Base-by-base conservation (phyloP, 2,329 filamentous ascomycete species). In the Cercospora beticola region DNA sequence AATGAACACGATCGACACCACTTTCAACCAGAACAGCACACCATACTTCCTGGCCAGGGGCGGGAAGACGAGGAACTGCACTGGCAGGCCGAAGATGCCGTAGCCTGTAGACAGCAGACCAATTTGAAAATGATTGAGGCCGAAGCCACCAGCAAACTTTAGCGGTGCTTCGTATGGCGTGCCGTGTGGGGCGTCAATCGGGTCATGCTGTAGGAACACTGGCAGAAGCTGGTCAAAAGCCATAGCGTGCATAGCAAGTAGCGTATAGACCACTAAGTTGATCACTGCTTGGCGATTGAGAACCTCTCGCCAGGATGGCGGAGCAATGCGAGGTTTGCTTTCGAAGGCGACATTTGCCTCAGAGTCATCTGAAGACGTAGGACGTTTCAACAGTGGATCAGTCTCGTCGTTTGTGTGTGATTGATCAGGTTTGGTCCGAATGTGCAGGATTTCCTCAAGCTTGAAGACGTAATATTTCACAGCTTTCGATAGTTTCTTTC, bases 41-140 rank as follows among this genome's bases (percentile, higher is more conserved):
- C 94, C 94, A 71, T 88, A 92, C 23, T 85, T 85, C 33, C 87
- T 85, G 58, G 93, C 93, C 1, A 94, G 81, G 0, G 87, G 84
- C 0, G 94, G 93, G 78, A 97, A 97, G 65, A 96, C 76, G 62
- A 95, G 82, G 78, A 99, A 97, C 78, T 98, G 95, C 57, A 93
- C 87, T 18, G 95, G 73, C 75, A 94, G 92, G 73, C 92, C 93
- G 9, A 89, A 83, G 62, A 96, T 83, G 21, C 93, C 93, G 78
- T 94, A 96, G 4, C 92, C 76, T 1, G 92, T 95, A 79, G 96
- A 97, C 68, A 97, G 89, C 36, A 92, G 86, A 10, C 94, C 94
- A 72, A 98, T 97, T 60, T 87, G 85, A 68, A 88, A 87, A 1
- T 92, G 90, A 59, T 87, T 80, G 54, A 89, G 83, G 0, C 93